Conservation (phyloP, 2,329 filamentous ascomycete genomes). For the Beauveria australis region DNA sequence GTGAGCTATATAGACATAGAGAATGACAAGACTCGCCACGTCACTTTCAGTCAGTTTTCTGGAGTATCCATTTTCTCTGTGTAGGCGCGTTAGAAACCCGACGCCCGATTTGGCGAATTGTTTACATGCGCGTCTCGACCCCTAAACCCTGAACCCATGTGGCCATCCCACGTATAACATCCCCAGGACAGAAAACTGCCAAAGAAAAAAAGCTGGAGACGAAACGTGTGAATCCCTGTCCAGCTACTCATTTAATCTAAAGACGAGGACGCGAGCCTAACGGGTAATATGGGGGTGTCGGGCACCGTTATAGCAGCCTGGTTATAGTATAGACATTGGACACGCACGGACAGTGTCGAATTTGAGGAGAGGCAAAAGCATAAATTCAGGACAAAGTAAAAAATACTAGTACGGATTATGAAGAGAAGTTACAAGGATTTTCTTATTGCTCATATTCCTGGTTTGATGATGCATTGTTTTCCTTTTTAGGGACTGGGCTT, state of each 20-base stretch:
- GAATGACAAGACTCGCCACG: no score
- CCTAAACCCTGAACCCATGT: constrained; percentile 1
- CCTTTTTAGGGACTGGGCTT: not conserved
- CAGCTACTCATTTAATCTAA: not conserved
- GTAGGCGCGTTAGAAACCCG: no score
- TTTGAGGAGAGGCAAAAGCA: not conserved
- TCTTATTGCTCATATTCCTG: not conserved
- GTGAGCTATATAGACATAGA: no score
- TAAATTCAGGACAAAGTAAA: not conserved
- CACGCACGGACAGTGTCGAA: not conserved
- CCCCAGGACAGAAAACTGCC: not conserved
- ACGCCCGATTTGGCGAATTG: no score
- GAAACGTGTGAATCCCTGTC: not conserved
- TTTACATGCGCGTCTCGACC: not conserved
- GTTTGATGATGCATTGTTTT: not conserved
- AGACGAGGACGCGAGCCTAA: not conserved
- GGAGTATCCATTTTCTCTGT: no score
- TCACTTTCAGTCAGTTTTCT: no score
- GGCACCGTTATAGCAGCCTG: not conserved
- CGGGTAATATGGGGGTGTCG: not conserved
- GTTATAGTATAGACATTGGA: not conserved
- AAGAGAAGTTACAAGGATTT: not conserved
- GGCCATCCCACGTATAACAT: not conserved
- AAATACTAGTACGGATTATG: not conserved
- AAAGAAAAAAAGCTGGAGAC: not conserved